These are phyloP conservation scores for Isochrysis galbana DNA, from an alignment of 78 protist species.

Conservation along the genomic window DNA sequence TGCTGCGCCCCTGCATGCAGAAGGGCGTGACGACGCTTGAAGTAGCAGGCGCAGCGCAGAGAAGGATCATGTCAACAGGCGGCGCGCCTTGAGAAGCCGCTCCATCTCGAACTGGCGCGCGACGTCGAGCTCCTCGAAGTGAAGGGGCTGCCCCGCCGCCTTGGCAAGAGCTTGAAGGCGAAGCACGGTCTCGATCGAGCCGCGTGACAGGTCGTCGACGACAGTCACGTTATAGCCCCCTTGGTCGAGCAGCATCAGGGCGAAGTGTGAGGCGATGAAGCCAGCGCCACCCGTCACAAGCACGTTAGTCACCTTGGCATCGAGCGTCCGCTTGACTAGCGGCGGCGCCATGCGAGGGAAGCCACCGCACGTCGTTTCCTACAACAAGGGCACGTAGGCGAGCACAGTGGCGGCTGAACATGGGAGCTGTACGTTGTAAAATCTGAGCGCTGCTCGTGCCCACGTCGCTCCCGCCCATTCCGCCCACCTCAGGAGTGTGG, in stretches of 20 bases:
- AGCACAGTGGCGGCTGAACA: too few relatives aligned
- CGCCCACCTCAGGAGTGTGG: too few relatives aligned
- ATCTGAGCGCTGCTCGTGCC: too few relatives aligned
- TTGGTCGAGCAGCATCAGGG: background rate
- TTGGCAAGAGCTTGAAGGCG: background rate
- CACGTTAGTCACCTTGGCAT: background rate
- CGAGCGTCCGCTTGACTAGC: background rate
- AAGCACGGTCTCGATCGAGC: background rate
- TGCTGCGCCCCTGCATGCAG: background rate
- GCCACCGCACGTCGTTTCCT: background rate
- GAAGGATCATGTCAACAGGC: too few relatives aligned
- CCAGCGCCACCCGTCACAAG: constrained; percentile 20
- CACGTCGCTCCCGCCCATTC: too few relatives aligned
- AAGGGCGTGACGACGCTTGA: too few relatives aligned
- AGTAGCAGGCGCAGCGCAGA: too few relatives aligned
- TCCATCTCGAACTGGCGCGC: background rate
- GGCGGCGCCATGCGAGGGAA: background rate
- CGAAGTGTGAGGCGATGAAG: constrained; percentile 20
- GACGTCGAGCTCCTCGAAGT: constrained; percentile 20
- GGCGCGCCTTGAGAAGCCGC: background rate
- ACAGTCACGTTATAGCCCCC: background rate
- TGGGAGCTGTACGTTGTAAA: too few relatives aligned
- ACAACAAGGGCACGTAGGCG: too few relatives aligned
- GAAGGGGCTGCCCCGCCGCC: background rate
- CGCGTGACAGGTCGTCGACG: constrained; percentile 11